Percentiles rank a stretch among this genome's conserved stretches.
phyloP scores from a whole-genome alignment of 2,329 filamentous ascomycete genomes.

The Tolypocladium pustulatum region DNA sequence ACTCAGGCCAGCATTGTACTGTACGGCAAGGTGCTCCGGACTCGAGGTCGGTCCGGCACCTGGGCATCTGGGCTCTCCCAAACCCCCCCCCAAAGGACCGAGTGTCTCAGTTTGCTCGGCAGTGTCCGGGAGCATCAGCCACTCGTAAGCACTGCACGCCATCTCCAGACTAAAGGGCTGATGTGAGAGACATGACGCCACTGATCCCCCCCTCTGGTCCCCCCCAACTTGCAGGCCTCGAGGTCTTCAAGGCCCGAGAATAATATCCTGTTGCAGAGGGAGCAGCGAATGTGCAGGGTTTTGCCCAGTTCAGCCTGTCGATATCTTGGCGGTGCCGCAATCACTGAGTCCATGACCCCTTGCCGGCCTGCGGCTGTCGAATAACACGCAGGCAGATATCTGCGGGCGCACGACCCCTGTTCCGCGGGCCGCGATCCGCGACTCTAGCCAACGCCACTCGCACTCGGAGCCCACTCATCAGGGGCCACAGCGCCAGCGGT shows the following conservation, averaged over 20 bases:
- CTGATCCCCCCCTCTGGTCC: neutral
- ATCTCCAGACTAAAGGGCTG: neutral
- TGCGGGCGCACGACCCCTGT: slow-evolving; percentile 1
- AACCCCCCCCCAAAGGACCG: neutral
- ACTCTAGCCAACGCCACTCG: neutral
- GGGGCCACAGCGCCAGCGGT: neutral
- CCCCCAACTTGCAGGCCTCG: neutral
- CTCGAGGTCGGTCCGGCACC: neutral
- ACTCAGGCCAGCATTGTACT: neutral
- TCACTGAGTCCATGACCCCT: neutral
- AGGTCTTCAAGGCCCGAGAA: neutral
- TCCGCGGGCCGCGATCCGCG: neutral
- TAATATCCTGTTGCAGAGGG: neutral
- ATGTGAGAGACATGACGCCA: neutral
- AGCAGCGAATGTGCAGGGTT: neutral
- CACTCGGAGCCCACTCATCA: neutral
- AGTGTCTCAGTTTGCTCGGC: neutral
- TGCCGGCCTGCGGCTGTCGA: neutral
- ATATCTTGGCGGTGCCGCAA: neutral
- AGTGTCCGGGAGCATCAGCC: neutral
- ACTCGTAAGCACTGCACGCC: too few species aligned
- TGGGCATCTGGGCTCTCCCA: neutral
- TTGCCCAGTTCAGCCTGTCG: neutral
- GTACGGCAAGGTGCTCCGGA: neutral
- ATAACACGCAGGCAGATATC: neutral